These are phyloP conservation scores for Mycena belliarum DNA, from an alignment of 768 basidiomycete species.

Conservation along the genomic window DNA sequence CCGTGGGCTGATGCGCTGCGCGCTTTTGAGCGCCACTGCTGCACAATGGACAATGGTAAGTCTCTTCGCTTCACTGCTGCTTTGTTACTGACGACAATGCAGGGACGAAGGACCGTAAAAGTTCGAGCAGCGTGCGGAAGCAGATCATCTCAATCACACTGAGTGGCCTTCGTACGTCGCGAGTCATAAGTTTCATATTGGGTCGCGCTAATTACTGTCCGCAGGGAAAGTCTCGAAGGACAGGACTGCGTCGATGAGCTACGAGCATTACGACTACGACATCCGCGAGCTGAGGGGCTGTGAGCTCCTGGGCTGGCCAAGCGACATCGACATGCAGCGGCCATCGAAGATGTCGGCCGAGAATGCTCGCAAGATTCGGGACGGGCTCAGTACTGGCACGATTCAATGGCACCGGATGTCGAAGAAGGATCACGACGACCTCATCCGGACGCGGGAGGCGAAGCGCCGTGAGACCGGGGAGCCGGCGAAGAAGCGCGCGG, in stretches of 20 bases:
- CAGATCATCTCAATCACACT: not conserved
- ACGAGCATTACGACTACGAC: not conserved
- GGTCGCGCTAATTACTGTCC: not conserved
- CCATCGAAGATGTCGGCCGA: not conserved
- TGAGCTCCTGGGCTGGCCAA: not conserved
- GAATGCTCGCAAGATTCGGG: not conserved
- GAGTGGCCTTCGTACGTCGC: not conserved
- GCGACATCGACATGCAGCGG: not conserved
- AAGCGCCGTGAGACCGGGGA: too few species aligned
- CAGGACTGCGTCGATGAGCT: not conserved
- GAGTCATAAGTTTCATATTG: not conserved
- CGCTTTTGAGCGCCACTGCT: not conserved
- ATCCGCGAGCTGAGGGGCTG: not conserved
- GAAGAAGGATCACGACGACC: too few species aligned
- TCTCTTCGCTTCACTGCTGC: too few species aligned
- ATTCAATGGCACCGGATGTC: too few species aligned
- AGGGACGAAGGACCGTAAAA: not conserved
- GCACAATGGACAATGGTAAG: not conserved
- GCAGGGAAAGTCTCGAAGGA: not conserved
- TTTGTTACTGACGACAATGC: not conserved
- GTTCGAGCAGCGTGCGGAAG: not conserved
- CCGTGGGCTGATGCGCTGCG: not conserved
- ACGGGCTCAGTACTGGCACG: not conserved
- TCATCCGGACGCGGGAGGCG: too few species aligned
- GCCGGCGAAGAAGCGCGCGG: not conserved